Base-by-base conservation (phyloP, 495 filamentous ascomycete species). In the Hypomontagnella submonticulosa region DNA sequence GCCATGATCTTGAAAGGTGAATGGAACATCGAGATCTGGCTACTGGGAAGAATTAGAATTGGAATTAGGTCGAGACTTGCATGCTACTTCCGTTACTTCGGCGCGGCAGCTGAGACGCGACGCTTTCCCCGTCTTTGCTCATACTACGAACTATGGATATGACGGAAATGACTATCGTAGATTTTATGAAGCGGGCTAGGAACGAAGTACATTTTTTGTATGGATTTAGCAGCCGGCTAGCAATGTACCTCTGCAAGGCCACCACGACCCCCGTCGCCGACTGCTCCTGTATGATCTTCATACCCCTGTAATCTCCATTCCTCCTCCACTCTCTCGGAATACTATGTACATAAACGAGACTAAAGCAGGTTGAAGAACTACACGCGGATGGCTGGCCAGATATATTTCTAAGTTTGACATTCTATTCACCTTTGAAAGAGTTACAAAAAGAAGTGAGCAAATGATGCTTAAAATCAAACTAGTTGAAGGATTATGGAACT, bases 301-400 rank as follows among this genome's bases (percentile, higher is more conserved):
- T 20, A 69, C 40, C 66, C 66, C 60, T 69, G 66, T 33, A 63
- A 69, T 63, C 46, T 63, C 60, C 66, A 69, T 69, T 61, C 66
- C 57, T 63, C 43, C 54, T 41, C 57, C 52, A 19, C n/a, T 51
- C 23, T 12, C 23, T 27, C 23, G 23, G 23, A 27, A 27, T 27
- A n/a, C n/a, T n/a, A n/a, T n/a, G n/a, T n/a, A 27, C 23, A 27
- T 2, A 54, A 38, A 62, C 23, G 53, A 43, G 43, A 53, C 36
- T 38, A 30, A 47, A 10, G 36, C 40, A 43, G 48, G 47, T 46
- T 57, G 48, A 11, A 57, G 33, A 41, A 3, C 6, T 27, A 27
- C 23, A 27, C 23, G 23, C 23, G 23, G 23, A 11, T 36, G 8
- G 16, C 2, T 8, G 36, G 36, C 36, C 9, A 40, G 16, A 12